A percentile compares a stretch with the other conserved stretches of the same genome.
These are phyloP conservation scores for Candida ovalis DNA, from an alignment of 805 yeast genomes.

Conservation along the genomic window DNA sequence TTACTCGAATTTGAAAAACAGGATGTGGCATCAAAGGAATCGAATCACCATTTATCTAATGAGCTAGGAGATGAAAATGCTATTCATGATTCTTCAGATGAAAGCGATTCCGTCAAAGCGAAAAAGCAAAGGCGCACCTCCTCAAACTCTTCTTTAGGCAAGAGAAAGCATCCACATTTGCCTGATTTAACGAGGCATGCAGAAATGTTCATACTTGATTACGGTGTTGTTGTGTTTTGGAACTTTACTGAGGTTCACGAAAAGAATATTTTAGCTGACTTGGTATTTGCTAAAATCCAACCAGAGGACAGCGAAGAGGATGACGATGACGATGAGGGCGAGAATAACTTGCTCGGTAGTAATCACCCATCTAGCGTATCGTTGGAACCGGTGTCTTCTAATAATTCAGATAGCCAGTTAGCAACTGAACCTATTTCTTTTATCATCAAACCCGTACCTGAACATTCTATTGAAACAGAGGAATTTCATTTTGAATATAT, in stretches of 20 bases:
- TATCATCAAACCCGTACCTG: slow-evolving; percentile 70
- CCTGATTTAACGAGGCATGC: slow-evolving; percentile 62
- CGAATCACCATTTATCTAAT: background rate
- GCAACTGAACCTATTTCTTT: slow-evolving; percentile 33
- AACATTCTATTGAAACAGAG: slow-evolving; percentile 90
- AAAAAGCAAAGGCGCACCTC: slow-evolving; percentile 8
- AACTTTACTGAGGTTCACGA: slow-evolving; percentile 91
- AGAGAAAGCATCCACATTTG: slow-evolving; percentile 17
- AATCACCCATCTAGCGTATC: background rate
- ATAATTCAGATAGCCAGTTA: slow-evolving; percentile 6
- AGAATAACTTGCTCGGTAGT: slow-evolving; percentile 1
- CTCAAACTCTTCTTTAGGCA: slow-evolving; percentile 9
- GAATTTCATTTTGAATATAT: slow-evolving; percentile 73
- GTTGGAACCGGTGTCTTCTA: background rate
- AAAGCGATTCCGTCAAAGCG: background rate
- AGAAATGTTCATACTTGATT: slow-evolving; percentile 83
- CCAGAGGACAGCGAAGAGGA: slow-evolving; percentile 41
- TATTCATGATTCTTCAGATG: background rate
- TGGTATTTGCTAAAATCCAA: slow-evolving; percentile 58
- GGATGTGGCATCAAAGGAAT: background rate
- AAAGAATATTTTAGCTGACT: slow-evolving; percentile 87
- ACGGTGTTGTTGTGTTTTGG: slow-evolving; percentile 99
- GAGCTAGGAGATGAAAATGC: background rate
- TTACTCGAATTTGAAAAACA: too few relatives aligned
- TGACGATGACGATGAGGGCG: slow-evolving; percentile 38